These are phyloP conservation scores for Diplosphaera chodatii DNA, from an alignment of 139 green algal species.

Conservation along the genomic window DNA sequence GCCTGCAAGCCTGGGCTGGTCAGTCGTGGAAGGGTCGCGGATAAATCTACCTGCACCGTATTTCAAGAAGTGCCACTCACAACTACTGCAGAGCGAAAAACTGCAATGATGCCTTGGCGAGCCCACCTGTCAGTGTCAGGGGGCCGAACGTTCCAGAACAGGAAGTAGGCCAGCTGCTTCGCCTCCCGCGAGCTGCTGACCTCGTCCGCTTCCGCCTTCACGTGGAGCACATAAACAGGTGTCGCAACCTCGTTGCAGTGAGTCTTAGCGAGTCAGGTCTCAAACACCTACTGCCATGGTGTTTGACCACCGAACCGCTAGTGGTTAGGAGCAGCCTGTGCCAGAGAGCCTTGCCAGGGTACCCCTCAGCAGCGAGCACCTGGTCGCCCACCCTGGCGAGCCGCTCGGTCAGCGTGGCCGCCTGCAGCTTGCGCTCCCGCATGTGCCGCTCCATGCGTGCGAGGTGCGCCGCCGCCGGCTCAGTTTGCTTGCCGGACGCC, in stretches of 20 bases:
- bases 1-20: too few relatives aligned
- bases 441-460: conserved; percentile 49
- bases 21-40: too few relatives aligned
- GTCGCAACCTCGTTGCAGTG: too few relatives aligned
- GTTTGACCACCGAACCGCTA: too few relatives aligned
- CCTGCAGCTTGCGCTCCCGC: conserved; percentile 46
- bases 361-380: background rate
- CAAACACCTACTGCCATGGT: too few relatives aligned
- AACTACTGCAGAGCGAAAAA: too few relatives aligned
- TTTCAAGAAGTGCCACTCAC: background rate
- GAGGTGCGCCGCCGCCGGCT: background rate
- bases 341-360: too few relatives aligned
- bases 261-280: too few relatives aligned
- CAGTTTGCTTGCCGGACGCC: background rate
- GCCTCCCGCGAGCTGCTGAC: conserved; percentile 48
- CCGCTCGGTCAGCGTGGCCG: conserved; percentile 46
- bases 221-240: too few relatives aligned
- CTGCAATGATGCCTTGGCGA: too few relatives aligned
- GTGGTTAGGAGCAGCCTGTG: too few relatives aligned
- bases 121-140: background rate
- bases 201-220: background rate
- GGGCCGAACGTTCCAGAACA: conserved; percentile 33
- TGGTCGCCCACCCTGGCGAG: conserved; percentile 18
- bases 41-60: too few relatives aligned
- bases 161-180: conserved; percentile 47